Conservation (phyloP, 1,284 basidiomycete genomes). For the Agaricales sp. region DNA sequence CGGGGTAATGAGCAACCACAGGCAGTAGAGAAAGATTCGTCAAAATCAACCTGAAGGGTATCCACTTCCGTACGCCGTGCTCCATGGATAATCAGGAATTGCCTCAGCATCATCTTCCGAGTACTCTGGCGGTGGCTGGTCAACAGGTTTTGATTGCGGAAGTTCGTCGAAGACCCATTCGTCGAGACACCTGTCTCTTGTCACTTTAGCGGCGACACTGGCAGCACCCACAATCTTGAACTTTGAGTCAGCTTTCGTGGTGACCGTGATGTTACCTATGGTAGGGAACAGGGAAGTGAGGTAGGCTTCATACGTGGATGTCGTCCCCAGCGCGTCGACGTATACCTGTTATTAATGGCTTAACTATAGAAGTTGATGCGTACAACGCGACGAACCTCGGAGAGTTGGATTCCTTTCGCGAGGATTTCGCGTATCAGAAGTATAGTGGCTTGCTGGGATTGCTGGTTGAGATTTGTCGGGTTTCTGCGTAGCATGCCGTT, state of each 20-base stretch:
- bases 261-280: slow-evolving; percentile 75
- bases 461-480: slow-evolving; percentile 85
- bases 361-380: background rate
- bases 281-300: slow-evolving; percentile 74
- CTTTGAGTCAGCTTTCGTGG: slow-evolving; percentile 88
- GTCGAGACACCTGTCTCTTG: slow-evolving; percentile 85
- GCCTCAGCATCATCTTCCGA: slow-evolving; percentile 4
- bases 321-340: slow-evolving; percentile 91
- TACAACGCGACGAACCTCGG: slow-evolving; percentile 44
- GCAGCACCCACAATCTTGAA: slow-evolving; percentile 97
- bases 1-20: no score
- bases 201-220: slow-evolving; percentile 94
- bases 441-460: slow-evolving; percentile 89
- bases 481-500: slow-evolving; percentile 81
- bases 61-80: slow-evolving; percentile 57
- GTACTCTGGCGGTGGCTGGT: slow-evolving; percentile 15
- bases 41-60: slow-evolving; percentile 71
- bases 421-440: slow-evolving; percentile 80
- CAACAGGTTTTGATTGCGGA: background rate
- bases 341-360: slow-evolving; percentile 54
- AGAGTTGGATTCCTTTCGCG: slow-evolving; percentile 71
- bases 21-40: slow-evolving; percentile 6
- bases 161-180: slow-evolving; percentile 72
- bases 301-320: slow-evolving; percentile 75
- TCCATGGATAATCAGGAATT: slow-evolving; percentile 23